These are phyloP conservation scores for Fraxinus excelsior DNA, from an alignment of 257 asterid species.

Conservation along the genomic window DNA sequence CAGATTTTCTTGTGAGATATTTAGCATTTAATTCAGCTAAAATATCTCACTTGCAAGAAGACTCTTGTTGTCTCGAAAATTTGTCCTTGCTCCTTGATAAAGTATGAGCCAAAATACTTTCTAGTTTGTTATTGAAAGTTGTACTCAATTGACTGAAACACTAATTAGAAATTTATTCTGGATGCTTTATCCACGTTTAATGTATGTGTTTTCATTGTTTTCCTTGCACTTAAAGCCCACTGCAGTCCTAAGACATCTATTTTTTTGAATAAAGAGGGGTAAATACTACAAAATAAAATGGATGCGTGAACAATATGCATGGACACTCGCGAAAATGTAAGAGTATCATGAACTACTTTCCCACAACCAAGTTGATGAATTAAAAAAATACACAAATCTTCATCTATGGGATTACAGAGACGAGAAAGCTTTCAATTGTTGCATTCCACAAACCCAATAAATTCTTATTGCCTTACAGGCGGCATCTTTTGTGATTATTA, in stretches of 20 bases:
- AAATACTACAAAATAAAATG: neutral
- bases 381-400: neutral
- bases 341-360: slow-evolving; percentile 1
- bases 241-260: slow-evolving; percentile 1
- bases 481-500: neutral
- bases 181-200: slow-evolving; percentile 5
- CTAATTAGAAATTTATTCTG: neutral
- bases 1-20: neutral
- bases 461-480: neutral
- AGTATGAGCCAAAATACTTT: neutral
- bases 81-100: neutral
- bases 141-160: neutral
- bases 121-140: neutral
- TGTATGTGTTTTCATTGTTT: neutral
- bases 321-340: neutral
- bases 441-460: neutral
- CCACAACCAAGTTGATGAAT: neutral
- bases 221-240: slow-evolving; percentile 7
- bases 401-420: neutral
- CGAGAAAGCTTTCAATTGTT: neutral
- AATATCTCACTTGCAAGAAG: neutral
- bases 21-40: neutral
- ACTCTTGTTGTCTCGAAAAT: neutral
- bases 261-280: neutral
- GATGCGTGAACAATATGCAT: neutral